Conservation (phyloP, 306 rosid species). For the Trifolium repens region DNA sequence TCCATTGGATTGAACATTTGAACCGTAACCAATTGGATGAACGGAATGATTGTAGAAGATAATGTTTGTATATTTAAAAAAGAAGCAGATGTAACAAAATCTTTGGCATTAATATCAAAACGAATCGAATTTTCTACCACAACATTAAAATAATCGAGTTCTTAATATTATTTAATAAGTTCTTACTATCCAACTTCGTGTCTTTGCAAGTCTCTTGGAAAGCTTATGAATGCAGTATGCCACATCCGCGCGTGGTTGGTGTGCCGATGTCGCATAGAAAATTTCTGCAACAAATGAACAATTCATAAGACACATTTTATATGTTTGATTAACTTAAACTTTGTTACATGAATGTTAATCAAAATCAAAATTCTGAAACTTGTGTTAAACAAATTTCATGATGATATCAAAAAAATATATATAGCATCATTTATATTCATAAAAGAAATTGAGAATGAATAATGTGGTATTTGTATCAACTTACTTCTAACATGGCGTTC, state of each 20-base stretch:
- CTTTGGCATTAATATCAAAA: background rate
- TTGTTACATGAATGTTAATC: background rate
- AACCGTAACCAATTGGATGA: background rate
- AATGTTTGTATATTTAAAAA: background rate
- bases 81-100: constrained; percentile 4
- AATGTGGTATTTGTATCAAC: constrained; percentile 39
- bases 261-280: constrained; percentile 77
- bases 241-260: constrained; percentile 92
- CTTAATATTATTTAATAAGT: background rate
- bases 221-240: constrained; percentile 91
- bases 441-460: constrained; percentile 15
- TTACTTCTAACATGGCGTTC: constrained; percentile 96
- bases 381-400: constrained; percentile 22
- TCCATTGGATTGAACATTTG: background rate
- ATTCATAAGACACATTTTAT: constrained; percentile 4
- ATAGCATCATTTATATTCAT: background rate
- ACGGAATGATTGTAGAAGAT: background rate
- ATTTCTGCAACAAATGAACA: constrained; percentile 57
- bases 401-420: constrained; percentile 9
- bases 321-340: background rate
- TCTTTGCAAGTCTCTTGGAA: constrained; percentile 84
- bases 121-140: background rate
- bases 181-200: constrained; percentile 81
- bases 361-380: background rate
- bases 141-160: background rate